A percentile compares a stretch with the other conserved stretches of the same genome.
Evolutionary conservation across 1,284 basidiomycete genomes (phyloP).

Genomic region (Ustilago hordei): DNA sequence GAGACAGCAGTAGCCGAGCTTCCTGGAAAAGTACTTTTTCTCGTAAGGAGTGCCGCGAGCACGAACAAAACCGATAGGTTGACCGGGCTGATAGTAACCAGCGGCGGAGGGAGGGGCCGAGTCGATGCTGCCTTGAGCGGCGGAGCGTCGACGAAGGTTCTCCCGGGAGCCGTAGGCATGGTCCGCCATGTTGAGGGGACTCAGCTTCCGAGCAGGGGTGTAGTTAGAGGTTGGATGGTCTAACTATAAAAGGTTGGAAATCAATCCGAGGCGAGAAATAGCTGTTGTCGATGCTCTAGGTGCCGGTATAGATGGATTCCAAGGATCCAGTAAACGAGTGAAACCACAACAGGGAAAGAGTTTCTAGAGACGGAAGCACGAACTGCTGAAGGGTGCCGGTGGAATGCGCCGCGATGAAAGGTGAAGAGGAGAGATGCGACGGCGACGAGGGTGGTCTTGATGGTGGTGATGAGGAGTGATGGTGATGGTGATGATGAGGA

Average conservation of each 20-base stretch:
- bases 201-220: constrained; percentile 31
- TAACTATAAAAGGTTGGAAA: background rate
- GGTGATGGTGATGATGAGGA: constrained; percentile 20
- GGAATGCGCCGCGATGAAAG: constrained; percentile 1
- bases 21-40: constrained; percentile 66
- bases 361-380: constrained; percentile 3
- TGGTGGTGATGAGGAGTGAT: constrained; percentile 9
- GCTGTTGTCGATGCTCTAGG: background rate
- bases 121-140: constrained; percentile 37
- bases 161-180: constrained; percentile 54
- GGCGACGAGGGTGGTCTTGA: constrained; percentile 14
- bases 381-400: background rate
- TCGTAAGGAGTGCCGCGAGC: constrained; percentile 67
- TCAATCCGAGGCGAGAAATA: background rate
- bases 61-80: constrained; percentile 61
- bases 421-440: background rate
- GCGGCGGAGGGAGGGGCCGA: constrained; percentile 34
- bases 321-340: background rate
- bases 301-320: background rate
- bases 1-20: constrained; percentile 63
- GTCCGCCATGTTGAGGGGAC: constrained; percentile 49
- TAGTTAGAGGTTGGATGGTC: constrained; percentile 1
- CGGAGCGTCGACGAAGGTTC: constrained; percentile 50
- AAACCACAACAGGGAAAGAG: background rate
- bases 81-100: constrained; percentile 56